Evolutionary conservation across 495 filamentous ascomycete species (phyloP).

Genomic region (Talaromyces borbonicus): DNA sequence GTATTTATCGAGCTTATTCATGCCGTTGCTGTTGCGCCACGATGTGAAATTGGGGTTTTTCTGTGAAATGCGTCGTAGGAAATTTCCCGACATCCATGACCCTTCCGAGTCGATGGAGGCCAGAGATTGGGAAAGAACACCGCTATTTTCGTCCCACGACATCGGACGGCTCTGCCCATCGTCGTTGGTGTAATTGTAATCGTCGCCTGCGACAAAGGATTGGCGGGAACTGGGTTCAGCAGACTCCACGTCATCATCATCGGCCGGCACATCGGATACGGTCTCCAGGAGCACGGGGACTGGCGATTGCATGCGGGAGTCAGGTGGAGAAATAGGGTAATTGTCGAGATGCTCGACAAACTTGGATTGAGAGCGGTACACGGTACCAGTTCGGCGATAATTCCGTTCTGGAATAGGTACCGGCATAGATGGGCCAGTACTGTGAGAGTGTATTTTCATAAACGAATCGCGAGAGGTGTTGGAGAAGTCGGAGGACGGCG

Average conservation of each 20-base stretch:
- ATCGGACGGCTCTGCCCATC: constrained; percentile 19
- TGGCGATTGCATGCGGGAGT: constrained; percentile 69
- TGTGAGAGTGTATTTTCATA: constrained; percentile 32
- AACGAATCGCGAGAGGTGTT: constrained; percentile 83
- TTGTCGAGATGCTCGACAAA: constrained; percentile 92
- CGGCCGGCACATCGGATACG: constrained; percentile 1
- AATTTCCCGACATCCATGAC: constrained; percentile 79
- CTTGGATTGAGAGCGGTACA: constrained; percentile 74
- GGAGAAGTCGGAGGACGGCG: constrained; percentile 52
- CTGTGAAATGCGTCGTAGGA: constrained; percentile 43
- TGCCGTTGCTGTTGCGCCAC: constrained; percentile 35
- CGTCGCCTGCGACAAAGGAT: constrained; percentile 14
- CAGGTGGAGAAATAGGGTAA: constrained; percentile 68
- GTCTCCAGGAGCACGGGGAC: constrained; percentile 32
- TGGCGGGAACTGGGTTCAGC: constrained; percentile 2
- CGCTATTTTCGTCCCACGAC: constrained; percentile 27
- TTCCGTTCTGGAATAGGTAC: constrained; percentile 32
- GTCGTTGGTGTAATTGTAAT: constrained; percentile 17
- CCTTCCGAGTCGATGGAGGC: constrained; percentile 86
- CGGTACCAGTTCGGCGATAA: constrained; percentile 41
- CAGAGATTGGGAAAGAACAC: constrained; percentile 57
- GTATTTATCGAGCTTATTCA: constrained; percentile 22
- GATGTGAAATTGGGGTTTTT: constrained; percentile 26
- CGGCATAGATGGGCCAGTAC: constrained; percentile 16
- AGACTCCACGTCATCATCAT: neutral